A percentile compares a stretch with the other conserved stretches of the same genome.
Evolutionary conservation across 192 early-diverging fungal species (phyloP).

Genomic region (Paraglomus brasilianum): DNA sequence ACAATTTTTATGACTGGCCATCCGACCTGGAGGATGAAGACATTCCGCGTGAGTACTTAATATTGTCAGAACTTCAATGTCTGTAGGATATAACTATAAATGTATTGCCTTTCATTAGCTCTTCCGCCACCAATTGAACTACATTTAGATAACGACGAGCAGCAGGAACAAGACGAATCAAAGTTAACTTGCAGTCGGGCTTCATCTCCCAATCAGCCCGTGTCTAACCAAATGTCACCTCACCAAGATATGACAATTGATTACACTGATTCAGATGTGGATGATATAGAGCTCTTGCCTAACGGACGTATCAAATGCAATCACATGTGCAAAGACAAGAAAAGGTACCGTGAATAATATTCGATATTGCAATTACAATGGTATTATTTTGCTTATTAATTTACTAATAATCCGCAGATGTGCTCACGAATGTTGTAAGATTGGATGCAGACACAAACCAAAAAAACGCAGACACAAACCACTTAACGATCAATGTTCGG

Average conservation of each 20-base stretch:
- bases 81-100: no score
- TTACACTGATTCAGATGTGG: background rate
- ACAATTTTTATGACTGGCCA: no score
- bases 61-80: no score
- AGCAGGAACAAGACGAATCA: no score
- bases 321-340: conserved; percentile 22
- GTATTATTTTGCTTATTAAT: background rate
- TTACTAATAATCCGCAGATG: background rate
- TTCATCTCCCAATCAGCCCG: background rate
- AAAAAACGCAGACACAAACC: conserved; percentile 26
- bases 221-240: no score
- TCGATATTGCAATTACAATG: no score
- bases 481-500: no score
- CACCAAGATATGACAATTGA: background rate
- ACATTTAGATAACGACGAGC: no score
- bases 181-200: background rate
- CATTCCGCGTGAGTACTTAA: no score
- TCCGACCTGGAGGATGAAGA: no score
- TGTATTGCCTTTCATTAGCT: no score
- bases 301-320: conserved; percentile 18
- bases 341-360: conserved; percentile 24
- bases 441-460: conserved; percentile 17
- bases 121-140: no score
- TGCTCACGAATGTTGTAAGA: conserved; percentile 28
- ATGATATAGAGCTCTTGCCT: background rate